Evolutionary conservation across 768 basidiomycete genomes (phyloP), one percentile per base, ranked within the genome.

Genomic region (Scleroderma bovista): DNA sequence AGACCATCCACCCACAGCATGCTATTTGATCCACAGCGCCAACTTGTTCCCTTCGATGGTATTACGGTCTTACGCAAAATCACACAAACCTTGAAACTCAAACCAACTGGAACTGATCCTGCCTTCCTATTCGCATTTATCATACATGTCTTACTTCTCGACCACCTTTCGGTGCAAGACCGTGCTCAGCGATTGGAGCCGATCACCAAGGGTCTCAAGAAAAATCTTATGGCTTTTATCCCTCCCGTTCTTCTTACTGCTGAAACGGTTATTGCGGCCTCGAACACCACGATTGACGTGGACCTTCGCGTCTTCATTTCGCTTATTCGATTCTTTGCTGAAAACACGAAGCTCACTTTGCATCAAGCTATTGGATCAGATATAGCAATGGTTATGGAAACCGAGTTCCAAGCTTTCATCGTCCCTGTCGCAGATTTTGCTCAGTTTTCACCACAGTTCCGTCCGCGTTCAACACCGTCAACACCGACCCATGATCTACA

Each of bases 221-320:
- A 43, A 16, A 51, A 64, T n/a, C 56, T 83, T 6, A 20, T 65
- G 1, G 29, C 54, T 0, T 78, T 83, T 56, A 58, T 84, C 1
- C 75, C 77, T 0, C 42, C 40, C 0, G 49, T 73, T 3, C 71
- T 79, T 52, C 52, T 64, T 9, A 53, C 57, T 0, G 57, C 71
- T 1, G 67, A 70, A 19, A 26, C 40, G 10, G 47, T 60, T n/a
- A 54, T 68, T 6, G 50, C 60, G 15, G 46, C 53, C 4, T 49
- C 59, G 7, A 48, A 51, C 24, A 48, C 58, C 34, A 54, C 64
- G 34, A 52, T 75, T n/a, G 76, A 81, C 47, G 46, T 84, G 6
- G 84, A 86, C 55, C 77, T 77, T 13, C 67, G 73, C 32, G 61
- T 83, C 10, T 84, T 80, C 58, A 48, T 69, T 15, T 61, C 71